A percentile compares a stretch with the other conserved stretches of the same genome.
Conservation (phyloP, 306 rosid species). For the Sesbania bispinosa region DNA sequence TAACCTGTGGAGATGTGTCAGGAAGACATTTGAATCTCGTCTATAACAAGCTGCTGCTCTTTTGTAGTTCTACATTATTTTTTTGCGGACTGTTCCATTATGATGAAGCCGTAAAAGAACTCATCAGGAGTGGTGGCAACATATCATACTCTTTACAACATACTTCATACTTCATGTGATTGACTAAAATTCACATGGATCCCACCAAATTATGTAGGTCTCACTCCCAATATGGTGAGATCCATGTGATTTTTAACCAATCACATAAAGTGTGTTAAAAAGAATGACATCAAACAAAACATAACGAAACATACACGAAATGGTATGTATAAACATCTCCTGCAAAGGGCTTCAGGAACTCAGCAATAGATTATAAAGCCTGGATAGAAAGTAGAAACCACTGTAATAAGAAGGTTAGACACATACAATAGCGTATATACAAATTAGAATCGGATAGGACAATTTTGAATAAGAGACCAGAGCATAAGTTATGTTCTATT, state of each 20-base stretch:
- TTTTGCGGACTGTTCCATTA: background rate
- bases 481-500: too few relatives aligned
- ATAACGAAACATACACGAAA: too few relatives aligned
- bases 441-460: too few relatives aligned
- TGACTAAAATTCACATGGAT: too few relatives aligned
- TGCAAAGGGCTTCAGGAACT: background rate
- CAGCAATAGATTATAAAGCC: background rate
- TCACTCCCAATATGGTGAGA: too few relatives aligned
- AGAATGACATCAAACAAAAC: too few relatives aligned
- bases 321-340: background rate
- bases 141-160: too few relatives aligned
- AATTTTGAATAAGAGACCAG: too few relatives aligned
- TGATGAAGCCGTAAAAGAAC: background rate
- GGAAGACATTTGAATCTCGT: background rate
- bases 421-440: background rate
- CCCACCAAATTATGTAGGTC: too few relatives aligned
- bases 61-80: background rate
- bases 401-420: background rate
- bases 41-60: constrained; percentile 2
- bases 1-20: background rate
- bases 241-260: too few relatives aligned
- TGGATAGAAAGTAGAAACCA: background rate
- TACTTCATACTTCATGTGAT: too few relatives aligned
- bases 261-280: too few relatives aligned
- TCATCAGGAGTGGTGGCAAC: background rate